Evolutionary conservation across 2,329 filamentous ascomycete genomes (phyloP), one percentile per base, ranked within the genome.

Genomic region (Ophiostoma montium): DNA sequence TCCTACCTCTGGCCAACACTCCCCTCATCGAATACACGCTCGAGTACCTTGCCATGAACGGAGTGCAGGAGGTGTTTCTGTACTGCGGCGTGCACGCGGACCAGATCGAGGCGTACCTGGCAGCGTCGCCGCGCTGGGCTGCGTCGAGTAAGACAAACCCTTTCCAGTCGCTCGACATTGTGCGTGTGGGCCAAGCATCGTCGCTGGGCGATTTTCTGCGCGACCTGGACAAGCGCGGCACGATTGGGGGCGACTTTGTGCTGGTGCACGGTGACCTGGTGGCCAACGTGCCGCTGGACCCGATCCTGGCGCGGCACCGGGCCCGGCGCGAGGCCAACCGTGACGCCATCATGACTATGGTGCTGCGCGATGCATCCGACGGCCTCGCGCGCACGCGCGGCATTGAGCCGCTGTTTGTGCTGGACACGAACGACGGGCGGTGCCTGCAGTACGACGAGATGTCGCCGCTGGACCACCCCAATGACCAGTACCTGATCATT

Each of bases 1-100:
- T 98, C 31, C 74, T 98, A 7, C 88, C 90, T 11, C 75, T 98
- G 52, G 92, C 87, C 52, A 96, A 96, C 64, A 89, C 83, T 2
- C 90, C 92, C 33, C 72, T 98, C 54, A 94, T 98, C 67, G 92
- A 98, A 65, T 96, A 98, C 64, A 96, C 90, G 4, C 80, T 96
- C 59, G 89, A 96, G 62, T 96, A 95, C 60, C 80, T 98, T 1
- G 88, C 88, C 55, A 90, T 90, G 74, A 88, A 92, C 51, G 88
- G 89, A 51, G 88, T 96, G n/a, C 81, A 92, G 58, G 86, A 95
- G 56, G 84, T 96, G 48, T 94, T 85, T 63, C 76, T 98, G 51
- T 96, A 95, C 68, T 90, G 84, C 58, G 86, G 87, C 52, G 81
- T 86, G 27, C 88, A 95, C 63, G 84, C 84, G 30, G 83, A 92